phyloP scores from a whole-genome alignment of 106 monocot species.

The Chionographis japonica region DNA sequence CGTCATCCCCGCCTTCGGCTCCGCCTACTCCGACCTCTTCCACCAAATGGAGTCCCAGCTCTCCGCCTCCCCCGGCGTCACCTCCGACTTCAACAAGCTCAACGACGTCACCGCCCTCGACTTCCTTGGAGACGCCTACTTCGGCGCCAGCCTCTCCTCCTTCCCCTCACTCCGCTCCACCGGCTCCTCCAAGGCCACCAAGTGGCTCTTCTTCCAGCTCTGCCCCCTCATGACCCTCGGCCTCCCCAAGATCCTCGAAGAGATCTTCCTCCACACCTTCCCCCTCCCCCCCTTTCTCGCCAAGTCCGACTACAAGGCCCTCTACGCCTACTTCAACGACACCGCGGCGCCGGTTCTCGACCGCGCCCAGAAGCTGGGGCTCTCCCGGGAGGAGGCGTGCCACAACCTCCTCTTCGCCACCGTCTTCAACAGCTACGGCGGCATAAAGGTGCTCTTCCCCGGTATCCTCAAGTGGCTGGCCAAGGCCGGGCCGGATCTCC shows the following conservation, averaged over 20 bases:
- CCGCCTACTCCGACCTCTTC: too few species aligned
- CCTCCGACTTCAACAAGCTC: too few species aligned
- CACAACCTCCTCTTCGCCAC: slow-evolving; percentile 22
- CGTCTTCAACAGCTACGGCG: slow-evolving; percentile 21
- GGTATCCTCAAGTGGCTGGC: slow-evolving; percentile 15
- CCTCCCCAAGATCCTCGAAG: slow-evolving; percentile 8
- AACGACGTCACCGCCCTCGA: too few species aligned
- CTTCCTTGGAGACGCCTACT: not conserved
- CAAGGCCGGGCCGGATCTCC: slow-evolving; percentile 2
- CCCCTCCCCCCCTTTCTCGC: slow-evolving; percentile 13
- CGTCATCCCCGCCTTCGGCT: too few species aligned
- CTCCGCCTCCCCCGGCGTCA: too few species aligned
- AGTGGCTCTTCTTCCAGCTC: slow-evolving; percentile 23
- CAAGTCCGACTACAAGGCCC: slow-evolving; percentile 19
- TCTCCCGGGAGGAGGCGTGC: slow-evolving; percentile 11
- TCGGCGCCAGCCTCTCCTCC: not conserved
- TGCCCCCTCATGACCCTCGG: slow-evolving; percentile 14
- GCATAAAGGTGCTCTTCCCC: slow-evolving; percentile 25
- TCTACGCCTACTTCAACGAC: slow-evolving; percentile 17
- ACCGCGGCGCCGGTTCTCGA: slow-evolving; percentile 2
- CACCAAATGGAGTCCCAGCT: too few species aligned
- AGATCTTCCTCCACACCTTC: slow-evolving; percentile 13
- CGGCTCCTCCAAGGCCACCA: slow-evolving; percentile 4
- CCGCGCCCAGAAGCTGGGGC: slow-evolving; percentile 17
- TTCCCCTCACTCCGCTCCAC: not conserved